Evolutionary conservation across 192 early-diverging fungal genomes (phyloP).

Genomic region (Chytriomyces sp.): DNA sequence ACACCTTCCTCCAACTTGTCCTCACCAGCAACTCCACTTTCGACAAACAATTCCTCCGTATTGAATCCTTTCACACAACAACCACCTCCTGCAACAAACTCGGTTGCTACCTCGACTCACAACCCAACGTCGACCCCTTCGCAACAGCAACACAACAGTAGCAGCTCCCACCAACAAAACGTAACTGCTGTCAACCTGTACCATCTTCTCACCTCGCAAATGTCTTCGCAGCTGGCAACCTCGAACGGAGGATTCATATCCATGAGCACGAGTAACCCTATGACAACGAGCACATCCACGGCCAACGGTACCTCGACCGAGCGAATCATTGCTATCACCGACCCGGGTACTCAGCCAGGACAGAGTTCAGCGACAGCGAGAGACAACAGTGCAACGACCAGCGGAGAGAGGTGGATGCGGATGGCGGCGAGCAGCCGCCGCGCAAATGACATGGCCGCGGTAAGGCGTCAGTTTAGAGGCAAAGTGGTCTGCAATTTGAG

Average conservation of each 20-base stretch:
- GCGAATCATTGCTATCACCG: constrained; percentile 1
- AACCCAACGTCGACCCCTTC: background rate
- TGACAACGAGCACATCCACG: background rate
- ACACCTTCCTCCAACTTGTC: background rate
- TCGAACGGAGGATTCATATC: background rate
- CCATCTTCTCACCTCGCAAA: constrained; percentile 23
- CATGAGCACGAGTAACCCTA: background rate
- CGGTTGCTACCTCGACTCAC: background rate
- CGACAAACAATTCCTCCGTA: background rate
- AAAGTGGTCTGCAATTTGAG: constrained; percentile 42
- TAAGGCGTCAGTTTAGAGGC: constrained; percentile 35
- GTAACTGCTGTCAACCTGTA: constrained; percentile 22
- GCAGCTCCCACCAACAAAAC: constrained; percentile 4
- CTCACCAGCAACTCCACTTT: background rate
- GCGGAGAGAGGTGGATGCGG: constrained; percentile 28
- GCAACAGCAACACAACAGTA: background rate
- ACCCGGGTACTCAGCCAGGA: background rate
- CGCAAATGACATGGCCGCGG: constrained; percentile 23
- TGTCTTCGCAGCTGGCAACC: background rate
- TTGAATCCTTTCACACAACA: background rate
- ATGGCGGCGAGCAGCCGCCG: constrained; percentile 29
- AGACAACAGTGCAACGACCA: constrained; percentile 6
- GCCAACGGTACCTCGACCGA: background rate
- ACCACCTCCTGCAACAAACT: background rate
- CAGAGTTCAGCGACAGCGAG: background rate